phyloP scores from a whole-genome alignment of 2,329 filamentous ascomycete species.

The Lasiodiplodia theobromae region DNA sequence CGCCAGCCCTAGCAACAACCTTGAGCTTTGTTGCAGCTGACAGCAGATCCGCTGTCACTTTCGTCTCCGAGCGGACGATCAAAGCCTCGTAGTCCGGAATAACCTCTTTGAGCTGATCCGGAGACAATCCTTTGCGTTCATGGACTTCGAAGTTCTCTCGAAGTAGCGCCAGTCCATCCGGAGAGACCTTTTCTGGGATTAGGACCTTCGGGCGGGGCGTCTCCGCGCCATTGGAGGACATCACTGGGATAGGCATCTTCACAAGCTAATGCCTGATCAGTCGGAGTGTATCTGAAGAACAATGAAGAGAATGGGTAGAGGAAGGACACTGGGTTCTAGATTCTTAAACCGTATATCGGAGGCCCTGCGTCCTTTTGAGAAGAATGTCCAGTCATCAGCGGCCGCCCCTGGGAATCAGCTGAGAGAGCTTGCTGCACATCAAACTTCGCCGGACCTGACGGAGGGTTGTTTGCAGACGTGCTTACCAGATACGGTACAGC shows the following conservation, averaged over 20 bases:
- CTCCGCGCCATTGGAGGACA: constrained; percentile 34
- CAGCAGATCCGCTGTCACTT: constrained; percentile 74
- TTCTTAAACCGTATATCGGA: constrained; percentile 1
- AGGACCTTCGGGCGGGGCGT: constrained; percentile 62
- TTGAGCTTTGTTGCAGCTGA: constrained; percentile 71
- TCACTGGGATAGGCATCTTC: constrained; percentile 42
- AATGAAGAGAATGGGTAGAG: background rate
- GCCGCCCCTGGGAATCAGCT: constrained; percentile 36
- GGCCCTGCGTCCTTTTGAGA: constrained; percentile 3
- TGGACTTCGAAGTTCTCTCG: constrained; percentile 73
- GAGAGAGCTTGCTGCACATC: constrained; percentile 32
- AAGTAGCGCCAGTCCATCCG: constrained; percentile 77
- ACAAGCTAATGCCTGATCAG: background rate
- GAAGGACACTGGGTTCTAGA: background rate
- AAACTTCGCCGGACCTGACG: background rate
- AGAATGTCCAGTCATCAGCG: background rate
- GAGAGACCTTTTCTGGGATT: constrained; percentile 80
- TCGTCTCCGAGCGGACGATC: constrained; percentile 82
- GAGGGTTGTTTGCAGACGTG: constrained; percentile 9
- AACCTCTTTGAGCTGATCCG: constrained; percentile 68
- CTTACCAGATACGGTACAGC: background rate
- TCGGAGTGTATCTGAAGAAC: background rate
- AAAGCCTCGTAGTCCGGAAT: constrained; percentile 78
- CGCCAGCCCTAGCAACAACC: constrained; percentile 80
- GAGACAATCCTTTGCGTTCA: constrained; percentile 66